Evolutionary conservation across 371 early-diverging fungal genomes (phyloP).

Genomic region (Rhizopus microsporus): DNA sequence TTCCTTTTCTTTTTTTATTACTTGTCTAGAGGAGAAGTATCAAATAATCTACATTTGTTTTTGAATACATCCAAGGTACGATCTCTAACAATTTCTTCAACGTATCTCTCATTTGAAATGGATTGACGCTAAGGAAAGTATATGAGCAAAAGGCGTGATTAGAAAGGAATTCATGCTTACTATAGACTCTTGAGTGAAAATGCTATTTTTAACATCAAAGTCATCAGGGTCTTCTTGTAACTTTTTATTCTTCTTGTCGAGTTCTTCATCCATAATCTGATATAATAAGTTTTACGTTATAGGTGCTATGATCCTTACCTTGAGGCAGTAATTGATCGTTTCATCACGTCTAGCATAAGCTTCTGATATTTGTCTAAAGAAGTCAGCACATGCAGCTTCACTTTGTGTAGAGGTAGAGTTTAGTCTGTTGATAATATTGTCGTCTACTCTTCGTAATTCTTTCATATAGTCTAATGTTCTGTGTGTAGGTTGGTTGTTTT

Average conservation of each 20-base stretch:
- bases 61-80: slow-evolving; percentile 72
- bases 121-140: slow-evolving; percentile 61
- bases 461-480: slow-evolving; percentile 59
- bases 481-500: neutral
- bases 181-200: slow-evolving; percentile 64
- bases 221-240: slow-evolving; percentile 67
- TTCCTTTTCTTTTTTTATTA: slow-evolving; percentile 13
- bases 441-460: slow-evolving; percentile 76
- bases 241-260: slow-evolving; percentile 55
- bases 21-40: slow-evolving; percentile 53
- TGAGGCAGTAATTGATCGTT: slow-evolving; percentile 69
- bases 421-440: slow-evolving; percentile 77
- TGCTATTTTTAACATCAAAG: slow-evolving; percentile 55
- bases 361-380: slow-evolving; percentile 67
- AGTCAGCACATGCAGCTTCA: slow-evolving; percentile 62
- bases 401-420: slow-evolving; percentile 74
- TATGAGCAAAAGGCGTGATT: neutral
- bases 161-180: slow-evolving; percentile 29
- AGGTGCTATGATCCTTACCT: slow-evolving; percentile 38
- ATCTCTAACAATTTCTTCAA: slow-evolving; percentile 75
- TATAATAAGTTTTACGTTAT: neutral
- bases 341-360: slow-evolving; percentile 71
- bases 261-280: slow-evolving; percentile 63
- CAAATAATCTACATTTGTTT: slow-evolving; percentile 66
- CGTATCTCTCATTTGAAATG: slow-evolving; percentile 66